Conservation (phyloP, 1,284 basidiomycete species). For the Naganishia liquefaciens region DNA sequence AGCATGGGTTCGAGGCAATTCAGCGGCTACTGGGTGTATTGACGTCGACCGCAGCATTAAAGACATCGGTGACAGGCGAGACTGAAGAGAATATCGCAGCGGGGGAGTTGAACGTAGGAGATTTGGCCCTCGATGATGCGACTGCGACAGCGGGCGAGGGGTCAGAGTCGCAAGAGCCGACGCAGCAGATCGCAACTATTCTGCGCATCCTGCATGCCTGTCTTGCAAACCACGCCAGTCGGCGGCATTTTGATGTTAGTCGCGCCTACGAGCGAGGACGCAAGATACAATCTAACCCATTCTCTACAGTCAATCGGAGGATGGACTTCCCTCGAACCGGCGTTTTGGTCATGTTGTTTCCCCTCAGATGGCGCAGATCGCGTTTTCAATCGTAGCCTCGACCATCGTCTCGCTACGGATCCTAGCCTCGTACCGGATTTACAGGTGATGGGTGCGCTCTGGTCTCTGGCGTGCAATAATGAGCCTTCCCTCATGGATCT, state of each 20-base stretch:
- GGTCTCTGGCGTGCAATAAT: constrained; percentile 23
- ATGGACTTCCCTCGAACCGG: constrained; percentile 1
- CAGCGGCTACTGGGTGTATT: not conserved
- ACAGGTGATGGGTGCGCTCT: constrained; percentile 24
- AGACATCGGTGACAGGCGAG: not conserved
- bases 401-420: not conserved
- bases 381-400: not conserved
- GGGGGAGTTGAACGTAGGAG: not conserved
- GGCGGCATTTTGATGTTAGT: constrained; percentile 26
- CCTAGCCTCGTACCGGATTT: constrained; percentile 4
- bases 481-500: constrained; percentile 24
- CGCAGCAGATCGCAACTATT: not conserved
- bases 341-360: constrained; percentile 1
- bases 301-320: not conserved
- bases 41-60: not conserved
- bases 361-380: not conserved
- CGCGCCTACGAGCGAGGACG: not conserved
- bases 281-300: not conserved
- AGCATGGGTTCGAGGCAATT: constrained; percentile 10
- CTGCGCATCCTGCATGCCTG: constrained; percentile 8
- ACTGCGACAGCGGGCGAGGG: not conserved
- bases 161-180: not conserved
- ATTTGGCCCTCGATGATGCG: constrained; percentile 6
- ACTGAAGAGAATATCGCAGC: not conserved
- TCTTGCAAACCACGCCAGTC: constrained; percentile 13